Evolutionary conservation across 495 filamentous ascomycete genomes (phyloP), one percentile per base, ranked within the genome.

Genomic region (Massariosphaeria phaeospora): DNA sequence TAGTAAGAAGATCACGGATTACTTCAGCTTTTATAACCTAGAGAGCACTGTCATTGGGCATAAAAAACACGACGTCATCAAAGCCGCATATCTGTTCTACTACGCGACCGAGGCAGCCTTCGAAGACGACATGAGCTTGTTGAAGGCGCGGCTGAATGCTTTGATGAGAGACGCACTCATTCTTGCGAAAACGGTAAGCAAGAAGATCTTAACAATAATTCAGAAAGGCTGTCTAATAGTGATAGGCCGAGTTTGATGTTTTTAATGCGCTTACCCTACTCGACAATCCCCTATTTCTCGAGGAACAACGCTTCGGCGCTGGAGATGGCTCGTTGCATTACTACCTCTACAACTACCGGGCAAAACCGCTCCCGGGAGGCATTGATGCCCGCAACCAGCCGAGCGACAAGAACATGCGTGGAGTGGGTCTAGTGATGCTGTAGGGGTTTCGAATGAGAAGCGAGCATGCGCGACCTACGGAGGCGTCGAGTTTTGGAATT

Each of bases 281-380:
- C 62, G 93, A 98, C 66, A 98, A 97, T 71, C 82, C 83, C 4
- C 76, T 97, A 15, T 98, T 98, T 78, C 76, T 98, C 10, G 82
- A 88, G 61, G 75, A 95, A 46, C 86, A 95, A 63, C 95, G 91
- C 69, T 98, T 96, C 55, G 91, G 91, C 21, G 80, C 84, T 6
- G 93, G 93, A 13, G 93, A 98, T 66, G 93, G 93, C 40, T 87
- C 90, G 66, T 74, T 98, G 51, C 89, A 97, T 66, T 98, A 85
- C 70, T 98, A 98, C 67, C 76, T 98, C 12, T 98, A 91, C 76
- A 98, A 97, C 73, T 98, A 95, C 76, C 83, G 88, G 29, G 85
- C 89, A 8, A 78, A 83, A 36, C 83, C 83, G 8, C 82, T 98
- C 55, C 73, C 79, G 9, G 90, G 93, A 21, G 93, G 93, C 24